These are phyloP conservation scores for Handroanthus guayacan DNA, from an alignment of 257 asterid species.

Conservation along the genomic window DNA sequence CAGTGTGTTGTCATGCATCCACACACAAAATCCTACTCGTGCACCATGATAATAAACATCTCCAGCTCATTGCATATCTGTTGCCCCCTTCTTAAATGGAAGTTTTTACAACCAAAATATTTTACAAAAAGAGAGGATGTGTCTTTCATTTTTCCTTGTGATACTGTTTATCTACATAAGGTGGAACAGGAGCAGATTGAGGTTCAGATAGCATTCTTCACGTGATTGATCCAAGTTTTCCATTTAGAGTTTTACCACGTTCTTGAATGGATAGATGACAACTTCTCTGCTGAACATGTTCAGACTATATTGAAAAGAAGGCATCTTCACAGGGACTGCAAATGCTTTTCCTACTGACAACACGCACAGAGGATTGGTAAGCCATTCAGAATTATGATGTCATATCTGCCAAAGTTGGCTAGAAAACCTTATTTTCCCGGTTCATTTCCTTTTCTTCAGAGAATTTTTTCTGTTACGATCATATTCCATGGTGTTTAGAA, in stretches of 20 bases:
- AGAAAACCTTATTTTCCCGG: neutral
- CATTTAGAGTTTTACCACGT: slow-evolving; percentile 5
- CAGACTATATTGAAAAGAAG: slow-evolving; percentile 74
- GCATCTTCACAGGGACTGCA: slow-evolving; percentile 63
- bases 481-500: too few species aligned
- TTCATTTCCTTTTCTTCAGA: neutral
- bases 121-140: neutral
- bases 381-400: neutral
- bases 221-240: slow-evolving; percentile 5
- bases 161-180: neutral
- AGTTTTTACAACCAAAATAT: neutral
- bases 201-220: neutral
- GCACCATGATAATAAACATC: too few species aligned
- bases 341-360: slow-evolving; percentile 66
- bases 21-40: neutral
- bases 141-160: neutral
- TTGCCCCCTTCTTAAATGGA: neutral
- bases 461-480: too few species aligned
- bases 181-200: neutral
- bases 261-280: slow-evolving; percentile 11
- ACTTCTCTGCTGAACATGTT: slow-evolving; percentile 12
- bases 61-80: neutral
- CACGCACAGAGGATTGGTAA: slow-evolving; percentile 79
- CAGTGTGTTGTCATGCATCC: neutral
- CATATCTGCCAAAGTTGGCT: neutral